A percentile compares a stretch with the other conserved stretches of the same genome.
These are phyloP conservation scores for Picea abies DNA, from an alignment of 83 land plant genomes.

Conservation along the genomic window DNA sequence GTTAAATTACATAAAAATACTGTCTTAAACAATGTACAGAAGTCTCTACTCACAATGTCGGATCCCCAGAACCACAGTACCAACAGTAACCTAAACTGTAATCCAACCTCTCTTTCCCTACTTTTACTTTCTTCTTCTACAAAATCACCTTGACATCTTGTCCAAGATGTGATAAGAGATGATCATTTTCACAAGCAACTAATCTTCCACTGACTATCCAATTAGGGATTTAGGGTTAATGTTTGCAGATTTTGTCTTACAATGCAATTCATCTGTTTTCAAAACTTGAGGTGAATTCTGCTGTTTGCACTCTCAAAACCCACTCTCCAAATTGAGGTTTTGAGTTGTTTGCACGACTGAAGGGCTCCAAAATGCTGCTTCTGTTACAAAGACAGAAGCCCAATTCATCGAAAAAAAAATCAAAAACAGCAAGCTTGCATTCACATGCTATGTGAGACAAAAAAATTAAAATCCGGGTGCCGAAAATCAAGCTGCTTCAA, in stretches of 20 bases:
- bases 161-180: background rate
- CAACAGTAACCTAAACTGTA: background rate
- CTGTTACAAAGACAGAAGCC: background rate
- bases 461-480: slow-evolving; percentile 78
- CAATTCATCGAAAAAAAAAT: background rate
- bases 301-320: background rate
- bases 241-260: background rate
- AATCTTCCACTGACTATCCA: background rate
- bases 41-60: background rate
- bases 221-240: background rate
- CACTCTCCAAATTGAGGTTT: background rate
- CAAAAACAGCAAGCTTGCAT: slow-evolving; percentile 8
- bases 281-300: background rate
- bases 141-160: background rate
- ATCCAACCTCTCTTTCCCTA: background rate
- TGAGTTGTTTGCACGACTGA: background rate
- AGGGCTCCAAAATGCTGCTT: background rate
- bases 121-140: background rate
- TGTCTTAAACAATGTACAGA: slow-evolving; percentile 9
- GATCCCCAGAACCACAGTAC: background rate
- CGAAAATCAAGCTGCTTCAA: slow-evolving; percentile 63
- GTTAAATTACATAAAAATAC: background rate
- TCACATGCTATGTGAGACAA: slow-evolving; percentile 18
- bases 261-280: background rate
- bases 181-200: slow-evolving; percentile 2